phyloP scores from a whole-genome alignment of 2,329 filamentous ascomycete genomes.

The Pseudogymnoascus sp. region DNA sequence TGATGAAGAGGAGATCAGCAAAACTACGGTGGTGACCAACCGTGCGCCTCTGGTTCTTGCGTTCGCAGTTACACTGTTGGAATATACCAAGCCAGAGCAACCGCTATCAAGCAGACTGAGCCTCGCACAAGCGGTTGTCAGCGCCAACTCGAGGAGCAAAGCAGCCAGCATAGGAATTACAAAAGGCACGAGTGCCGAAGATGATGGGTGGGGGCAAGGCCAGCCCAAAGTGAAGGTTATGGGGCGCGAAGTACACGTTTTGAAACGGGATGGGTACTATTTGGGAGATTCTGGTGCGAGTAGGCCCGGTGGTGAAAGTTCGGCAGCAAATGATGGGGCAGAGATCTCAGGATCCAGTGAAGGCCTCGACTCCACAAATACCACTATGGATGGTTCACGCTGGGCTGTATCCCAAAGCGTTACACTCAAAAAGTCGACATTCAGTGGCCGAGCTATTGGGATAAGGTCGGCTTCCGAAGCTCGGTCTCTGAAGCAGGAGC shows the following conservation, averaged over 20 bases:
- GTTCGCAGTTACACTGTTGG: slow-evolving; percentile 65
- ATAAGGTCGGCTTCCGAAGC: slow-evolving; percentile 35
- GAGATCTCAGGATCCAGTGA: background rate
- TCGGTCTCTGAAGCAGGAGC: slow-evolving; percentile 35
- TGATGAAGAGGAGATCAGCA: slow-evolving; percentile 51
- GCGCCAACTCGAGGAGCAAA: slow-evolving; percentile 69
- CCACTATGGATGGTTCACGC: background rate
- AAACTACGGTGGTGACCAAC: slow-evolving; percentile 60
- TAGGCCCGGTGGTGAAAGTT: background rate
- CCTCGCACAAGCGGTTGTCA: slow-evolving; percentile 75
- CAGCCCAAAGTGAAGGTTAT: slow-evolving; percentile 67
- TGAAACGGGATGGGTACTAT: slow-evolving; percentile 71
- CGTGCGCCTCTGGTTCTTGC: slow-evolving; percentile 75
- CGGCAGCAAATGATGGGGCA: slow-evolving; percentile 2
- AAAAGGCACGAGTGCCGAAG: slow-evolving; percentile 53
- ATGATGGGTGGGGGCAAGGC: slow-evolving; percentile 61
- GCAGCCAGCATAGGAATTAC: slow-evolving; percentile 68
- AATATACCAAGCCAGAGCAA: slow-evolving; percentile 78
- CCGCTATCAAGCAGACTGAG: slow-evolving; percentile 77
- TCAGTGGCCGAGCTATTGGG: slow-evolving; percentile 45
- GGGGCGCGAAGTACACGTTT: slow-evolving; percentile 63
- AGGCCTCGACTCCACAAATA: background rate
- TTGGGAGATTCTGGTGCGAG: slow-evolving; percentile 29
- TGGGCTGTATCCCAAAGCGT: slow-evolving; percentile 48
- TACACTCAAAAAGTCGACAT: slow-evolving; percentile 46